Conservation (phyloP, 2,329 filamentous ascomycete species). For the Metarhizium humberi region DNA sequence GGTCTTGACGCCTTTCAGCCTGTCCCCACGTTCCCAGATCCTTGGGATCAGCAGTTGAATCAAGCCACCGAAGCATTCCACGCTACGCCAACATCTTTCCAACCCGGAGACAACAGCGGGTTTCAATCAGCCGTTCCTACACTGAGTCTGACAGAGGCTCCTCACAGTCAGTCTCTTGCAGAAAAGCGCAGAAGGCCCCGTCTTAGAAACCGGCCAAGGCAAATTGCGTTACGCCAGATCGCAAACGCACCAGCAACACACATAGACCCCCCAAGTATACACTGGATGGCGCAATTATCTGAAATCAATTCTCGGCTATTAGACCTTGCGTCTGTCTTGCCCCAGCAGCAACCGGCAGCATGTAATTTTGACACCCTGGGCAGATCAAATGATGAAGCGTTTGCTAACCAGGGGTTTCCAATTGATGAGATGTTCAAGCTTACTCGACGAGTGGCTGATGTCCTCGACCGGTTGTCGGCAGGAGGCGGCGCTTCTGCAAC, state of each 20-base stretch:
- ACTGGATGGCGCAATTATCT: constrained; percentile 30
- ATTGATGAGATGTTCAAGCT: constrained; percentile 32
- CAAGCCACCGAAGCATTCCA: constrained; percentile 7
- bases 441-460: constrained; percentile 26
- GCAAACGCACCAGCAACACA: constrained; percentile 11
- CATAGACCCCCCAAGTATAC: constrained; percentile 14
- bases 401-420: constrained; percentile 21
- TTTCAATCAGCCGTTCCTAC: neutral
- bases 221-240: constrained; percentile 22
- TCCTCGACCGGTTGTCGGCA: constrained; percentile 18
- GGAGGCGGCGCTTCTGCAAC: constrained; percentile 6
- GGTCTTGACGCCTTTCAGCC: constrained; percentile 9
- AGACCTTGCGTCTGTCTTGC: constrained; percentile 25
- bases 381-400: constrained; percentile 11
- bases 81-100: neutral
- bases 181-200: constrained; percentile 16
- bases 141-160: neutral
- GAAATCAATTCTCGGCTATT: constrained; percentile 28
- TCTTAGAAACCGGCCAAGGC: constrained; percentile 18
- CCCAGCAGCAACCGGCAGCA: constrained; percentile 15
- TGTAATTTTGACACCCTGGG: constrained; percentile 10
- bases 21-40: constrained; percentile 13
- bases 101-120: neutral
- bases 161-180: constrained; percentile 1
- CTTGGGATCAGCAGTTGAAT: constrained; percentile 13